A percentile compares a stretch with the other conserved stretches of the same genome.
phyloP scores from a whole-genome alignment of 148 eudicot genomes.

The Rhododendron ferrugineum region DNA sequence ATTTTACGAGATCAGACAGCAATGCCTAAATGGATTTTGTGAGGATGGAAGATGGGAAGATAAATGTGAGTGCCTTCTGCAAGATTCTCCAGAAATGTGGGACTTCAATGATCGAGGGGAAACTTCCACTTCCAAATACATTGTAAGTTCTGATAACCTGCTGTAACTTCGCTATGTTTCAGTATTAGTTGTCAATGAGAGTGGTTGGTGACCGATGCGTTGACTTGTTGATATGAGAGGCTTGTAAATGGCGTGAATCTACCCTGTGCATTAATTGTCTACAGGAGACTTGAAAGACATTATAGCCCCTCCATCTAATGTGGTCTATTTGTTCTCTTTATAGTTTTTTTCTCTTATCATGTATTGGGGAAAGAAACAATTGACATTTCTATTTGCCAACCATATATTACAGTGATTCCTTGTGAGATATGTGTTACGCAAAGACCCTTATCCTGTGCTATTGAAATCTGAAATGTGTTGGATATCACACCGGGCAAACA shows the following conservation, averaged over 20 bases:
- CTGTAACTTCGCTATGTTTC: background rate
- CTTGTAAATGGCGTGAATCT: background rate
- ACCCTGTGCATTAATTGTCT: background rate
- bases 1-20: slow-evolving; percentile 65
- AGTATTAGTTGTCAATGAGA: background rate
- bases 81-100: slow-evolving; percentile 73
- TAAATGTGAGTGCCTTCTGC: slow-evolving; percentile 55
- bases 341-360: background rate
- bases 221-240: background rate
- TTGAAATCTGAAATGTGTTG: background rate
- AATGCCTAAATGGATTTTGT: slow-evolving; percentile 21
- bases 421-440: background rate
- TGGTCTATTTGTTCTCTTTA: background rate
- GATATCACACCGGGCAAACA: background rate
- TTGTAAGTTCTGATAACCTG: slow-evolving; percentile 48
- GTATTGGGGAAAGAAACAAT: background rate
- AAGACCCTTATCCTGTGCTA: background rate
- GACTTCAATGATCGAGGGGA: slow-evolving; percentile 59
- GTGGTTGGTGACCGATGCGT: background rate
- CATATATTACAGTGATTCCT: background rate
- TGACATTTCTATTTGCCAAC: background rate
- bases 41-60: slow-evolving; percentile 44
- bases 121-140: slow-evolving; percentile 57
- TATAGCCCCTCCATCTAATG: background rate
- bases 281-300: background rate